Base-by-base conservation (phyloP, 805 yeast species). In the Helenozyma rhizophorensis region DNA sequence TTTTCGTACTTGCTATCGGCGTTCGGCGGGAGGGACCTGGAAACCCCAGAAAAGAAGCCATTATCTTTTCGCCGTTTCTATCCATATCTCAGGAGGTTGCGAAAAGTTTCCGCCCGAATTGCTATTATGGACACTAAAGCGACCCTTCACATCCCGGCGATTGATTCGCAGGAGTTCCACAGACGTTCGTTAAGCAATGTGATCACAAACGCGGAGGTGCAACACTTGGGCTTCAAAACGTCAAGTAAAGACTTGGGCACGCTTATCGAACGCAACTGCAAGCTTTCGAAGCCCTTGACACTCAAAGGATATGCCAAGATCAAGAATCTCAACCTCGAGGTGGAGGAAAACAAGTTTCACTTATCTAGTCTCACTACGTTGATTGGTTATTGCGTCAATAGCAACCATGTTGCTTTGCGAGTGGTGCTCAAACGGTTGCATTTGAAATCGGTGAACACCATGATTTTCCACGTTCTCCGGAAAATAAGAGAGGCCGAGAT, bases 371-470 rank as follows among this genome's bases (percentile, higher is more conserved):
- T 58, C 12, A 58, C 54, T 26, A 26, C 54, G 1, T 38, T 62
- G 9, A 34, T 53, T 1, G 39, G 50, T 1, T 63, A 59, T 32
- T 49, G 57, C 34, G 29, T 62, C 2, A n/a, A 37, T 6, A 51
- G 46, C 4, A 41, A 46, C 14, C 46, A 37, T 8, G 12, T 60
- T 4, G 34, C 53, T 1, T 28, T 64, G 5, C 51, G 56, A 22
- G 23, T 54, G 6, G 37, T 46, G 10, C 45, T 54, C 18, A 62
- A 62, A 34, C 47, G 46, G 11, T 28, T 61, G 7, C 51, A 49
- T 34, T 27, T 62, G 17, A 53, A 48, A 22, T 63, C 69, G 1
- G 60, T 64, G 10, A 66, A 66, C 42, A 56, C 54, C 9, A 60
- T 56, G 27, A 45, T 66, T 5, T 65, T 66, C 37, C 56, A 58